A percentile compares a stretch with the other conserved stretches of the same genome.
phyloP scores from a whole-genome alignment of 2,329 filamentous ascomycete genomes.

The Fusarium burgessii region DNA sequence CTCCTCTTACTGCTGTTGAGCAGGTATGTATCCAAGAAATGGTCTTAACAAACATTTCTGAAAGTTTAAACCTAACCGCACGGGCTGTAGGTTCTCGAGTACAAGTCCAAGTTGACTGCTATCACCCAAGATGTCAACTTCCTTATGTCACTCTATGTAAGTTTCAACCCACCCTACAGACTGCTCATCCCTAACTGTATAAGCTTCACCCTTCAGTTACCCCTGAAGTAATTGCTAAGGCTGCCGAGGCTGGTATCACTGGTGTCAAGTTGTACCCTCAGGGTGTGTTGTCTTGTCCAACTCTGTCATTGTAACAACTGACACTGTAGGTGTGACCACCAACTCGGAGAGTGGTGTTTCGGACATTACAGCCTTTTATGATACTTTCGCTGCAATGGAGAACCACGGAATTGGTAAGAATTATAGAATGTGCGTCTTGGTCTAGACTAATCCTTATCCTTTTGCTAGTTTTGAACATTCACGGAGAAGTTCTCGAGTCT shows the following conservation, averaged over 20 bases:
- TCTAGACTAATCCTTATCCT: conserved; percentile 3
- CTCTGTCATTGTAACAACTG: conserved; percentile 8
- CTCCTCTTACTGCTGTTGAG: conserved; percentile 35
- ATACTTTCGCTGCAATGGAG: conserved; percentile 92
- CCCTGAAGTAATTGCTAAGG: conserved; percentile 77
- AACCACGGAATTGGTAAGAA: conserved; percentile 69
- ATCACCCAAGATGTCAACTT: conserved; percentile 73
- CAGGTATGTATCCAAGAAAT: conserved; percentile 22
- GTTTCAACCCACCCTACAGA: conserved; percentile 26
- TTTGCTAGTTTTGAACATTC: conserved; percentile 81
- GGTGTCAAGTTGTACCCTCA: conserved; percentile 79
- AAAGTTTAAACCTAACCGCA: neutral
- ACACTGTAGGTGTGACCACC: conserved; percentile 66
- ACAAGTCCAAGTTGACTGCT: conserved; percentile 70
- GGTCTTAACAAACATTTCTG: no score
- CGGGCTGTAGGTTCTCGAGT: conserved; percentile 67
- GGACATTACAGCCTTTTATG: conserved; percentile 77
- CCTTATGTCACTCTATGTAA: conserved; percentile 78
- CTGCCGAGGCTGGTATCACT: conserved; percentile 76
- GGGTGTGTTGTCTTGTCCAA: conserved; percentile 42
- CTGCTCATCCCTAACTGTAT: neutral
- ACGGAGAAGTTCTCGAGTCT: conserved; percentile 79
- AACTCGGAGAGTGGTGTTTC: conserved; percentile 78
- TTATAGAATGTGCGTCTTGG: neutral
- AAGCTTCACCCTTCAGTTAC: conserved; percentile 71